A percentile compares a stretch with the other conserved stretches of the same genome.
These are phyloP conservation scores for Paradendryphiella salina DNA, from an alignment of 2,329 filamentous ascomycete genomes.

Conservation along the genomic window DNA sequence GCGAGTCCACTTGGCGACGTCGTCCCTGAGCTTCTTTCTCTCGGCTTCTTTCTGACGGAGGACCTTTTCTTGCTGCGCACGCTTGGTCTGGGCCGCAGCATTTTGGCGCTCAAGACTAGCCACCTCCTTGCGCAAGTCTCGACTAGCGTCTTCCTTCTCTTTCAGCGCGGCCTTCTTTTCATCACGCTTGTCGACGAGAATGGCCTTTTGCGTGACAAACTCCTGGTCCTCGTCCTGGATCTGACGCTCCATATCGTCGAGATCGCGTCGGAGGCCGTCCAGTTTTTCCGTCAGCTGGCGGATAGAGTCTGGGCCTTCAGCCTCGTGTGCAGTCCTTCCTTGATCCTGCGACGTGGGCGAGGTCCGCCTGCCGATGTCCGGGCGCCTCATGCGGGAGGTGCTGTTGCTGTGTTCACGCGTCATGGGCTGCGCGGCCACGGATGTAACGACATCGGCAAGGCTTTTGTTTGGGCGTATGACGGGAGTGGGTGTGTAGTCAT, in stretches of 20 bases:
- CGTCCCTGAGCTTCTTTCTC: constrained; percentile 69
- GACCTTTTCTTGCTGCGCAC: constrained; percentile 73
- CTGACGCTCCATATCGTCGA: constrained; percentile 74
- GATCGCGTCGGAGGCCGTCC: constrained; percentile 78
- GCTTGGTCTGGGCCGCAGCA: constrained; percentile 76
- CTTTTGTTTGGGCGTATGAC: constrained; percentile 57
- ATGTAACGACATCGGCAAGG: constrained; percentile 62
- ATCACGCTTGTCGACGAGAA: constrained; percentile 74
- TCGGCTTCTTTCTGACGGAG: constrained; percentile 71
- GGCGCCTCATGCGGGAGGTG: constrained; percentile 60
- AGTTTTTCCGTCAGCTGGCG: constrained; percentile 80
- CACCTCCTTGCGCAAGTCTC: constrained; percentile 79
- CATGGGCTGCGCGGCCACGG: constrained; percentile 64
- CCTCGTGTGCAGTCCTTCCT: constrained; percentile 42
- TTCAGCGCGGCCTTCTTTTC: constrained; percentile 75
- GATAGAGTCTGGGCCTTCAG: constrained; percentile 53
- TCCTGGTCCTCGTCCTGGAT: constrained; percentile 64
- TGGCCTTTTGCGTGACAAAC: constrained; percentile 50
- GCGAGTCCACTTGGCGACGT: constrained; percentile 68
- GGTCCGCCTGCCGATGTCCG: constrained; percentile 72
- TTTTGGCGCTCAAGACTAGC: constrained; percentile 80
- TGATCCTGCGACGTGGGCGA: constrained; percentile 63
- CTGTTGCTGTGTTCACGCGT: constrained; percentile 67
- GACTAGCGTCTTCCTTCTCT: constrained; percentile 88
- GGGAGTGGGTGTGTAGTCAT: constrained; percentile 56